These are phyloP conservation scores for Lachancea nothofagi DNA, from an alignment of 805 yeast genomes.

Conservation along the genomic window DNA sequence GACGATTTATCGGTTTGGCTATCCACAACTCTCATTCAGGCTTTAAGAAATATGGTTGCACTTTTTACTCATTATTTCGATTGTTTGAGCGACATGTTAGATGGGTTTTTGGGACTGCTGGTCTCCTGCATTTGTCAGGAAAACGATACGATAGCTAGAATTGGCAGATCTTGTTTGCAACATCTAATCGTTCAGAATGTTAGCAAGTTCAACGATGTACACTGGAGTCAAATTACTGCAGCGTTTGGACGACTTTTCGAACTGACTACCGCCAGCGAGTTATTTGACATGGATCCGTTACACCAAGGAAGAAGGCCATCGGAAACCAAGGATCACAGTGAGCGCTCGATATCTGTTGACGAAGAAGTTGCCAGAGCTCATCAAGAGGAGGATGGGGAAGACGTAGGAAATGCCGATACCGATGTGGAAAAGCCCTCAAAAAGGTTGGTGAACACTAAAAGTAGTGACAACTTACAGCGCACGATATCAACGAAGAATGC, in stretches of 20 bases:
- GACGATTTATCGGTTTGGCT: conserved; percentile 95
- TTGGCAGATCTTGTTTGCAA: conserved; percentile 85
- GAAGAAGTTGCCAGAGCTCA: conserved; percentile 32
- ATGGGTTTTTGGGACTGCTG: conserved; percentile 70
- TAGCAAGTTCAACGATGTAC: conserved; percentile 50
- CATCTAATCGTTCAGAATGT: conserved; percentile 74
- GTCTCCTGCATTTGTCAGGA: conserved; percentile 92
- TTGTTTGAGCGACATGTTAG: conserved; percentile 64
- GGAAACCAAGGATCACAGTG: conserved; percentile 7
- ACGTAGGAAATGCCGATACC: conserved; percentile 28
- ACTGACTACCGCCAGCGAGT: conserved; percentile 78
- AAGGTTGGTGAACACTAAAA: conserved; percentile 19
- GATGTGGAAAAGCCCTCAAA: conserved; percentile 13
- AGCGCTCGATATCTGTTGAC: conserved; percentile 15
- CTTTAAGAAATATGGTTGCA: conserved; percentile 80
- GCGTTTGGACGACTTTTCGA: conserved; percentile 69
- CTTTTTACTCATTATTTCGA: conserved; percentile 79
- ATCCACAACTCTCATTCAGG: conserved; percentile 93
- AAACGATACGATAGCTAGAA: conserved; percentile 92
- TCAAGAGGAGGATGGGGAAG: conserved; percentile 32
- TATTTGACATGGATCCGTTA: conserved; percentile 52
- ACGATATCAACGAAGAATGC: conserved; percentile 56
- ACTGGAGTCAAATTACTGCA: conserved; percentile 69
- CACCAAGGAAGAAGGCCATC: conserved; percentile 30
- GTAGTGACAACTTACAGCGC: conserved; percentile 38